phyloP scores from a whole-genome alignment of 495 filamentous ascomycete species.

The Aspergillus kassunensis region DNA sequence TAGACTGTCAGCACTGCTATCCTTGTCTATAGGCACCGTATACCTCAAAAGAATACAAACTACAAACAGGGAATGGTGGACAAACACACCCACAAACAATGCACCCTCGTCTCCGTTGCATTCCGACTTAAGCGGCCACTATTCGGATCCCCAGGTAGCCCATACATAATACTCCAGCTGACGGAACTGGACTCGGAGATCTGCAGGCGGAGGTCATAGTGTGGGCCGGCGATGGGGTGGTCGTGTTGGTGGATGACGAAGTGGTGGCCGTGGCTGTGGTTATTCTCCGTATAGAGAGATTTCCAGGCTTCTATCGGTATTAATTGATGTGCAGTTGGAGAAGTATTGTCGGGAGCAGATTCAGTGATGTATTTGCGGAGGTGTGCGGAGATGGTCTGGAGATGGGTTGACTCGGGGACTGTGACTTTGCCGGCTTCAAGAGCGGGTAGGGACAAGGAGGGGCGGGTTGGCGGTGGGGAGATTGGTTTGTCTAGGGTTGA shows the following conservation, averaged over 20 bases:
- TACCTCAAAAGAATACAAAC: neutral
- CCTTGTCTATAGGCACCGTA: neutral
- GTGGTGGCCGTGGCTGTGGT: too few species aligned
- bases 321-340: too few species aligned
- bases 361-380: constrained; percentile 24
- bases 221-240: constrained; percentile 25
- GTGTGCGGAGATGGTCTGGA: constrained; percentile 46
- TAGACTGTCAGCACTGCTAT: neutral
- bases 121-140: constrained; percentile 53
- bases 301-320: too few species aligned
- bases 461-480: too few species aligned
- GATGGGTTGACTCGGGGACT: constrained; percentile 47
- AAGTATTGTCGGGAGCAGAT: neutral
- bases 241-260: too few species aligned
- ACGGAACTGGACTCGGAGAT: constrained; percentile 60
- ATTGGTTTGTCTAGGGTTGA: too few species aligned
- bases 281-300: too few species aligned
- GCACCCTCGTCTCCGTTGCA: constrained; percentile 61
- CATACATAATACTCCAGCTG: constrained; percentile 65
- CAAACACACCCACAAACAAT: constrained; percentile 56
- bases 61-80: constrained; percentile 9
- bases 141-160: constrained; percentile 61
- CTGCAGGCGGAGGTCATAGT: constrained; percentile 62
- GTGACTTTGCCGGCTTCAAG: constrained; percentile 58
- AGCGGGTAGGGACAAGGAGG: too few species aligned